Percentiles rank a stretch among this genome's conserved stretches.
These are phyloP conservation scores for Capsicum pubescens DNA, from an alignment of 257 asterid species.

Conservation along the genomic window DNA sequence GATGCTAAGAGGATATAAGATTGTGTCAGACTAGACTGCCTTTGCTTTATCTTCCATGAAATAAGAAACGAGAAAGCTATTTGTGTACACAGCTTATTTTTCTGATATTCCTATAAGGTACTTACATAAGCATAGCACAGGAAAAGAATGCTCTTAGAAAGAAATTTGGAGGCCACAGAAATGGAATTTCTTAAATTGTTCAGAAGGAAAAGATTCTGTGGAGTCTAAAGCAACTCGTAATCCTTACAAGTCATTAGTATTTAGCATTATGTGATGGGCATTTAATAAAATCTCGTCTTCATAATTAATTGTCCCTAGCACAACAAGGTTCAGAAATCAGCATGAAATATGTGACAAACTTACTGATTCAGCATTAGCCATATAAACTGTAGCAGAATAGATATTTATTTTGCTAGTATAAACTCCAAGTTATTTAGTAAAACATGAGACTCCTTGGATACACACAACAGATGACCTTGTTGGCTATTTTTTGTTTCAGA, in stretches of 20 bases:
- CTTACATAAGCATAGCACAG: background rate
- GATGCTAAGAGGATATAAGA: constrained; percentile 10
- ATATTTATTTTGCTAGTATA: background rate
- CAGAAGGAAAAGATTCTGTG: background rate
- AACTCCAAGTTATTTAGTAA: background rate
- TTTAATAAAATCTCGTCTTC: constrained; percentile 2
- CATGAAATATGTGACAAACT: background rate
- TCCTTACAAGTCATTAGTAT: background rate
- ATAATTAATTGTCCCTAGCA: background rate
- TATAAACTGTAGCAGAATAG: background rate
- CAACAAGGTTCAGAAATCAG: background rate
- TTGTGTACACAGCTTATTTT: background rate
- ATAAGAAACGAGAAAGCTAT: constrained; percentile 10
- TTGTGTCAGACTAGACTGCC: background rate
- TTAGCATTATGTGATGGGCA: background rate
- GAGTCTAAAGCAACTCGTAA: background rate
- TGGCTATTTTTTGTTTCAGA: too few relatives aligned
- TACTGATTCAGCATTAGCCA: background rate
- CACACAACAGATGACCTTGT: background rate
- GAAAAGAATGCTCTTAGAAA: background rate
- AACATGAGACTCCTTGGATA: background rate
- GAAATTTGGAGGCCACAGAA: background rate
- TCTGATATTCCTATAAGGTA: background rate
- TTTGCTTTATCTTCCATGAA: constrained; percentile 13
- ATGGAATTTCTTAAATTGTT: background rate